Evolutionary conservation across 768 basidiomycete species (phyloP), one percentile per base, ranked within the genome.

Genomic region (Kockovaella imperatae): DNA sequence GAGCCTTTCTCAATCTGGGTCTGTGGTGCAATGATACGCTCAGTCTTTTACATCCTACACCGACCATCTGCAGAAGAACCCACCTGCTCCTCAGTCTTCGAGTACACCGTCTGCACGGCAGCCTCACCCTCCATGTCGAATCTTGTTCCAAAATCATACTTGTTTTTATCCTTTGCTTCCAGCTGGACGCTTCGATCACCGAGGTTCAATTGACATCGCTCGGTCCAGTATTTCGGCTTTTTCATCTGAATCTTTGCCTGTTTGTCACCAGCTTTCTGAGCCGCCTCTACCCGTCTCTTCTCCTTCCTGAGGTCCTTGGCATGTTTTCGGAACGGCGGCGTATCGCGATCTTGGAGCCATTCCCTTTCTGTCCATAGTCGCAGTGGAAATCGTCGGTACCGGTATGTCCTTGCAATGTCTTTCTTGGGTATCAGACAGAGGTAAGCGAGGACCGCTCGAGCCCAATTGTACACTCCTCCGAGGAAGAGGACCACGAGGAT

Each of bases 381-480:
- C 5, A 64, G 44, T 4, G 62, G 52, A 32, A 52, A 48, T 7
- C 62, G 45, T 29, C 47, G 35, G 34, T 51, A 42, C 14, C 62
- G 50, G 26, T 50, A 50, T 18, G 55, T 48, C 20, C 29, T 28
- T 23, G 50, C 32, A 18, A 52, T 30, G 21, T 46, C 48, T 3
- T 45, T 11, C 1, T 42, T 21, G 31, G 52, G 23, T 21, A 61
- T 29, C 10, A 50, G 23, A n/a, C n/a, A n/a, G n/a, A n/a, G n/a
- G n/a, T n/a, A n/a, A n/a, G n/a, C n/a, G n/a, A n/a, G n/a, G n/a
- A n/a, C n/a, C 3, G 47, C 45, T 4, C 59, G 51, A 20, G 59
- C 28, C 42, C 60, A 50, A 42, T 66, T 66, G 56, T 60, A 66
- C 1, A 50, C 15, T 3, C 64, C 64, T 20, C 45, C 35, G 14